These are phyloP conservation scores for Fusarium verticillioides DNA, from an alignment of 2,329 filamentous ascomycete genomes.

Conservation along the genomic window DNA sequence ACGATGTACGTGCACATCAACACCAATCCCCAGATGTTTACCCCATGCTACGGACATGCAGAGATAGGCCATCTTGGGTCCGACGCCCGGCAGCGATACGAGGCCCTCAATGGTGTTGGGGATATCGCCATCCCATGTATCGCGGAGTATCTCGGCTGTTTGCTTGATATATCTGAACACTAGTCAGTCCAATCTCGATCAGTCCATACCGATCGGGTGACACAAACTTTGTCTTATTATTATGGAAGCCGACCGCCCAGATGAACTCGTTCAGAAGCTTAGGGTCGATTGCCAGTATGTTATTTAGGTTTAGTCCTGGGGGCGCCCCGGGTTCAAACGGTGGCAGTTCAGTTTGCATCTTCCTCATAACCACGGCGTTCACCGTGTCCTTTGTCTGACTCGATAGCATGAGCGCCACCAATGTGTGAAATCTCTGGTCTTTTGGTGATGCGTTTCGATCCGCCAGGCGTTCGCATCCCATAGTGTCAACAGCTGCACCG, in stretches of 20 bases:
- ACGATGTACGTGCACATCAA: conserved; percentile 94
- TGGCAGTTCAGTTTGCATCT: conserved; percentile 79
- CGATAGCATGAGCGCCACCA: conserved; percentile 89
- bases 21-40: conserved; percentile 77
- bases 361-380: conserved; percentile 83
- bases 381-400: conserved; percentile 95
- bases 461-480: conserved; percentile 89
- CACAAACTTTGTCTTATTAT: conserved; percentile 81
- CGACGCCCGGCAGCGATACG: conserved; percentile 83
- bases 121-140: conserved; percentile 79
- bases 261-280: conserved; percentile 77
- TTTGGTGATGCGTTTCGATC: conserved; percentile 59
- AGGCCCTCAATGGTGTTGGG: conserved; percentile 81
- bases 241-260: conserved; percentile 89
- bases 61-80: conserved; percentile 94
- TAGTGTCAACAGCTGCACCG: conserved; percentile 93
- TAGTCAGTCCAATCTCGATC: conserved; percentile 28
- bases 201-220: background rate
- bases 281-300: conserved; percentile 78
- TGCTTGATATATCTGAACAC: conserved; percentile 71
- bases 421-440: conserved; percentile 82
- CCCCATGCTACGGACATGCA: conserved; percentile 80
- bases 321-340: conserved; percentile 57
- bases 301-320: conserved; percentile 75
- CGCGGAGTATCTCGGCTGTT: conserved; percentile 76